Base-by-base conservation (phyloP, 2,329 filamentous ascomycete species). In the Fusarium sterilihyphosum region DNA sequence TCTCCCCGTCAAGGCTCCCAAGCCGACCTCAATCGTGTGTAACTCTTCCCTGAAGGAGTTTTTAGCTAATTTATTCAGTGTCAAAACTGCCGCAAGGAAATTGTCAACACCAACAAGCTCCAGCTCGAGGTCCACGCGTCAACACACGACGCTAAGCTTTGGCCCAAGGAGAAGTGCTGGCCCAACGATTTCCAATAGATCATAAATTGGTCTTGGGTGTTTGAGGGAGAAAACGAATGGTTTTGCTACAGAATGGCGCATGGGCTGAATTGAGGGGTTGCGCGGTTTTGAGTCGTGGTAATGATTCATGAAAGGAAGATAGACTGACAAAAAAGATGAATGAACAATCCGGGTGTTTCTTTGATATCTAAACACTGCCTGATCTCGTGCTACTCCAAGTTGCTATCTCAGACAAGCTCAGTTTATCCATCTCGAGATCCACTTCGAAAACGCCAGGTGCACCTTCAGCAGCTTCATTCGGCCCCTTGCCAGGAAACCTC, bases 131-230 rank as follows among this genome's bases (percentile, higher is more conserved):
- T 85, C n/a, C 88, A 89, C 74, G 88, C 87, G 18, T 77, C 80
- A 59, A 89, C 86, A 10, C 88, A 89, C 75, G 83, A 85, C 71
- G 80, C 84, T 33, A 85, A 85, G 70, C 67, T 80, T 8, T 89
- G 87, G 88, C 81, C 87, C 2, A 89, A 88, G 83, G 87, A 89
- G 83, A 89, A 89, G 83, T 89, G 88, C 82, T 89, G 86, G 85
- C 88, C 88, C 5, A 86, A 86, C 59, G 86, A 87, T 57, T 87
- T 86, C 70, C 57, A 72, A 59, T 74, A 72, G 22, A 49, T 33
- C 3, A 26, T 1, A 20, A 16, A n/a, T 12, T 8, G 17, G 24
- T 33, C 24, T 20, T 17, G 29, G 22, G 8, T 24, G 2, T 37
- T n/a, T 6, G 8, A 18, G 11, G 6, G 16, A 22, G n/a, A 22